A percentile compares a stretch with the other conserved stretches of the same genome.
These are phyloP conservation scores for Chaetomiaceae sp. DNA, from an alignment of 2,329 filamentous ascomycete species.

Conservation along the genomic window DNA sequence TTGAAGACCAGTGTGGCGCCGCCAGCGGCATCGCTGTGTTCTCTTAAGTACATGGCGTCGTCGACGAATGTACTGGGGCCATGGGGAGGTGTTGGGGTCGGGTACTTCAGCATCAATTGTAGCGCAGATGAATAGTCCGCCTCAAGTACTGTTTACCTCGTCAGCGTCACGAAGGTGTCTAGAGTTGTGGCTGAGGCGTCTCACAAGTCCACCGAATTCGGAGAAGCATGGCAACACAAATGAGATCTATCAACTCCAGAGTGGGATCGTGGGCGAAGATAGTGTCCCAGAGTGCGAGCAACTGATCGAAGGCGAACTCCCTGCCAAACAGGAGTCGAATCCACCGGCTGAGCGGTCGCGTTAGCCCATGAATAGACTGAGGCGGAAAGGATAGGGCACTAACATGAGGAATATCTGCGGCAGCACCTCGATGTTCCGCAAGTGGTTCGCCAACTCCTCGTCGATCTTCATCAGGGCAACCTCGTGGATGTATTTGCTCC, in stretches of 20 bases:
- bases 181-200: conserved; percentile 30
- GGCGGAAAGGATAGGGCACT: conserved; percentile 23
- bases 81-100: conserved; percentile 54
- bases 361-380: conserved; percentile 8
- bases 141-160: conserved; percentile 56
- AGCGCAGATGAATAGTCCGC: conserved; percentile 84
- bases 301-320: conserved; percentile 83
- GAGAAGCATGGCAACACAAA: conserved; percentile 92
- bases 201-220: conserved; percentile 82
- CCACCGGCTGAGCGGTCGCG: conserved; percentile 61
- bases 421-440: conserved; percentile 79
- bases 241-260: conserved; percentile 74
- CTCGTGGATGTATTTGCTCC: conserved; percentile 83
- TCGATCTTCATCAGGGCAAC: conserved; percentile 71
- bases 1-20: conserved; percentile 63
- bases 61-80: conserved; percentile 75
- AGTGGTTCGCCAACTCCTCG: conserved; percentile 73
- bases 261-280: conserved; percentile 81
- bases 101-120: conserved; percentile 77
- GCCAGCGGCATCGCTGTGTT: conserved; percentile 57
- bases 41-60: conserved; percentile 70
- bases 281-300: conserved; percentile 82
- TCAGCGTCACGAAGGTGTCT: conserved; percentile 6
- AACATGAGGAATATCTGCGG: conserved; percentile 96
- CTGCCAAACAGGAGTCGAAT: conserved; percentile 86